Base-by-base conservation (phyloP, 2,329 filamentous ascomycete genomes). In the Teratosphaeria destructans region DNA sequence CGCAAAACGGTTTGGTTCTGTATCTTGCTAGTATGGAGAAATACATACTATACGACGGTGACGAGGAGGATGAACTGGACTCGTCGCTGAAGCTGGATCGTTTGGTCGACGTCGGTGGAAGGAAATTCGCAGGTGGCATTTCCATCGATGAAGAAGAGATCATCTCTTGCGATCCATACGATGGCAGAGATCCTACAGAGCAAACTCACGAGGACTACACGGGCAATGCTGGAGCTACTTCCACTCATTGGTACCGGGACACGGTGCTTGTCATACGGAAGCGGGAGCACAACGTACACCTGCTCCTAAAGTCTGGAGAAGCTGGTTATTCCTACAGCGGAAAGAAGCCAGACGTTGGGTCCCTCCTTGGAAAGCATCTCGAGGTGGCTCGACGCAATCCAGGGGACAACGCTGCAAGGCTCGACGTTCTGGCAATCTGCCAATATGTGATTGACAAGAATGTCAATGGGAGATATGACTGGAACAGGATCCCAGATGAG, bases 21-120 rank as follows among this genome's bases (percentile, higher is more conserved):
- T 56, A 37, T 43, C 55, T 56, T 37, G 55, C 55, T 3, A 56
- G 55, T 35, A 32, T 27, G 23, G 55, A 56, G 35, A 56, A 56
- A 34, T 32, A 56, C 11, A 29, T 56, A 19, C 27, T 27, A 55
- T 35, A 43, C 32, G 29, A 19, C 5, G n/a, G 29, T 11, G 29
- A 29, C 7, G 55, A 56, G 16, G 55, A 56, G 12, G 55, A 43
- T 56, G 55, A 56, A 37, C 1, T n/a, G 5, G 55, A 56, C 12
- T 39, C 55, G 8, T 39, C 12, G 12, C n/a, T 56, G 32, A 56
- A n/a, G 55, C 34, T 56, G 27, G 19, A 37, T 8, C 55, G 55
- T 23, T 14, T 56, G 16, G 55, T 56, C 8, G 55, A 47, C 5
- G 35, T 56, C 14, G 14, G 47, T 37, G 55, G 55, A n/a, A 43